phyloP scores from a whole-genome alignment of 176 grass and related monocot species.

The Thinopyrum elongatum region DNA sequence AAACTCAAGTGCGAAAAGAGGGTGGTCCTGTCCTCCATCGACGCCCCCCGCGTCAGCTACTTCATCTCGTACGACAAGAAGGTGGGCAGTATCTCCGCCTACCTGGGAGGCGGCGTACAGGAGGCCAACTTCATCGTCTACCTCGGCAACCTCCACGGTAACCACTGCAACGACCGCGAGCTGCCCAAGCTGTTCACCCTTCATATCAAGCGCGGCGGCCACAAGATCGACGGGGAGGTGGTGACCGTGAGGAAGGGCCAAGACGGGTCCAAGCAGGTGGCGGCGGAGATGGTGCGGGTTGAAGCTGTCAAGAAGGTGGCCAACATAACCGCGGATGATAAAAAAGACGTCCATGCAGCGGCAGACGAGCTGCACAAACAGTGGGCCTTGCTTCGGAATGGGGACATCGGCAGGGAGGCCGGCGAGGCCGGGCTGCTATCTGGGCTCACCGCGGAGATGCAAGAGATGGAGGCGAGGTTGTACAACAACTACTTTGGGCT shows the following conservation, averaged over 20 bases:
- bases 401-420: neutral
- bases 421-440: no score
- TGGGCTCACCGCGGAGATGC: neutral
- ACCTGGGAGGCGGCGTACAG: no score
- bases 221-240: neutral
- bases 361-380: neutral
- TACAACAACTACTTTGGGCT: neutral
- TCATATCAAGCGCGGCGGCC: neutral
- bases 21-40: neutral
- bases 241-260: neutral
- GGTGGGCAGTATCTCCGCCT: neutral
- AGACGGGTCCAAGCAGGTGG: neutral
- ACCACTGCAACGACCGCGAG: neutral
- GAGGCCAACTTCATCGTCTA: neutral
- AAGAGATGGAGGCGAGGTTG: neutral
- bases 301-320: neutral
- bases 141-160: neutral
- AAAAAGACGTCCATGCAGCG: neutral
- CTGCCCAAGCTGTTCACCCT: neutral
- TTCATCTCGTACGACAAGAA: neutral
- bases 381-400: neutral
- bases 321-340: no score
- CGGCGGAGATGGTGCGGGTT: constrained; percentile 4
- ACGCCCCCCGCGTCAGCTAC: neutral
- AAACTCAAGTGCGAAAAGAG: neutral